Base-by-base conservation (phyloP, 345 rosid species). In the Euphorbia pulcherrima region DNA sequence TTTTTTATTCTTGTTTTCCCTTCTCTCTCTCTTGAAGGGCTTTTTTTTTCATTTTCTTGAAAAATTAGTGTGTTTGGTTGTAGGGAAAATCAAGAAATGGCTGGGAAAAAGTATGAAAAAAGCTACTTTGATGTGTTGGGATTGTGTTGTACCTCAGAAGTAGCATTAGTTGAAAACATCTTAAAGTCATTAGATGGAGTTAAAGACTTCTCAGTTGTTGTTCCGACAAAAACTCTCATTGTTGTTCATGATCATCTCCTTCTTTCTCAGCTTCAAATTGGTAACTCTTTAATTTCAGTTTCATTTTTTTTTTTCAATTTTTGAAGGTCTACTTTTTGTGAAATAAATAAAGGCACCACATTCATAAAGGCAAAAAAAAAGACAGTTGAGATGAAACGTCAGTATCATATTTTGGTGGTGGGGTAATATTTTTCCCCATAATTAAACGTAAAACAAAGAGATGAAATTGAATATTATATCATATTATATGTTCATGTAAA, bases 51-150 rank as follows among this genome's bases (percentile, higher is more conserved):
- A 18, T n/a, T 41, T 41, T 52, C 5, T 44, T 17, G 8, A 20
- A 35, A 62, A 1, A n/a, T 35, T 60, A 30, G 50, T 21, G n/a
- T 55, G 60, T 0, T 39, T 61, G n/a, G 50, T 60, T 39, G 68
- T 64, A 71, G 39, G 29, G 55, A 50, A 7, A 29, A 46, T 0
- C 12, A 28, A 21, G 17, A 18, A 18, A 67, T 46, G 65, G 68
- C 28, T 40, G 28, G 23, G 2, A 77, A 72, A 65, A 86, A 78
- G 70, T 41, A 64, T 44, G 88, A 84, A 58, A 94, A 89, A 64
- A 94, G 90, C 77, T 91, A 94, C 77, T 88, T 89, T 27, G 99
- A 94, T 59, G 96, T 91, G 37, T 54, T 89, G 41, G 99, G 97
- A 5, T 69, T 94, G 0, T 94, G 99, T 63, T 94, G 99, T 68